A percentile compares a stretch with the other conserved stretches of the same genome.
Evolutionary conservation across 148 eudicot genomes (phyloP).

Genomic region (Pharnaceum exiguum): DNA sequence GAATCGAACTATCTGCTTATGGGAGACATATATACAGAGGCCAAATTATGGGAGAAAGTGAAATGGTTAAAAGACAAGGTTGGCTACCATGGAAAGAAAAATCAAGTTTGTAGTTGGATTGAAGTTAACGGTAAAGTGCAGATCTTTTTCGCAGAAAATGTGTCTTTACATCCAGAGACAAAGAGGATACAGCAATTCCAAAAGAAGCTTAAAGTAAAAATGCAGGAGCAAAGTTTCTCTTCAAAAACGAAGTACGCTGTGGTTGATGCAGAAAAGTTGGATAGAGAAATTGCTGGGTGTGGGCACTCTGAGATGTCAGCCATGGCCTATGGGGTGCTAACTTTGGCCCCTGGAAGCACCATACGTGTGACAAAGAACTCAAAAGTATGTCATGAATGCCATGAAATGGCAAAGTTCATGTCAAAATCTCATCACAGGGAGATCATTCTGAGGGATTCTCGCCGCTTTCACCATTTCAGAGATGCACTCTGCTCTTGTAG

Average conservation of each 20-base stretch:
- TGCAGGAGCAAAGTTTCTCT: conserved; percentile 28
- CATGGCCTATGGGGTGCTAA: conserved; percentile 46
- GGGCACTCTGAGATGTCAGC: conserved; percentile 58
- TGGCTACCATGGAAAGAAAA: conserved; percentile 22
- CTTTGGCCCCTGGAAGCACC: conserved; percentile 28
- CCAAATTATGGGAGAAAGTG: conserved; percentile 46
- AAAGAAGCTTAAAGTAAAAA: conserved; percentile 25
- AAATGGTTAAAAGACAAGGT: conserved; percentile 30
- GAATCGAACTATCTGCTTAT: conserved; percentile 29
- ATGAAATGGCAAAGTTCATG: conserved; percentile 46
- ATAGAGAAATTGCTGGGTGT: conserved; percentile 30
- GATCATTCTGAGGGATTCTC: conserved; percentile 41
- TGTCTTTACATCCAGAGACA: conserved; percentile 29
- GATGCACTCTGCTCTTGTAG: conserved; percentile 50
- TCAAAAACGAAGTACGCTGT: conserved; percentile 21
- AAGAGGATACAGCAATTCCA: conserved; percentile 31
- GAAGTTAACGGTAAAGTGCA: conserved; percentile 44
- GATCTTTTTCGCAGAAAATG: conserved; percentile 44
- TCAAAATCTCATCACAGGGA: conserved; percentile 32
- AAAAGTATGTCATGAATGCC: conserved; percentile 53
- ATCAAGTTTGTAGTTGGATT: conserved; percentile 49
- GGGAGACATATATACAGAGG: conserved; percentile 42
- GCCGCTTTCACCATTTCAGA: conserved; percentile 56
- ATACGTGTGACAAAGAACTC: conserved; percentile 53
- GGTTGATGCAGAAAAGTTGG: conserved; percentile 28